Evolutionary conservation across 208 protist species (phyloP), one percentile per base, ranked within the genome.

Genomic region (Trypanosoma lewisi): DNA sequence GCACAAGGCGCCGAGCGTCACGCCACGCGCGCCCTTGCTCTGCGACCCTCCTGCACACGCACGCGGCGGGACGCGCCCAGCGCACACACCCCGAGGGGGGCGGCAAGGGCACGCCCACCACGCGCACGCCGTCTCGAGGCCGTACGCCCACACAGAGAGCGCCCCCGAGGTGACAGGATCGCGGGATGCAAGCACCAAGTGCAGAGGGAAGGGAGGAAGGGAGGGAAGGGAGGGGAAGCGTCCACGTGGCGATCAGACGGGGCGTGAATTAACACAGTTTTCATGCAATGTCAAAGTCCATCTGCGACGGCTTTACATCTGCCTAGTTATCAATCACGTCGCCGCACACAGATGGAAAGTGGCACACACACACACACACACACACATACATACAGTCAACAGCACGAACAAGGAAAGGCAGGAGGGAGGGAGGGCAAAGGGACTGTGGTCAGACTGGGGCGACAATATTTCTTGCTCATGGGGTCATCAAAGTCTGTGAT

Each of bases 281-380:
- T 74, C 68, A 74, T 44, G 44, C 2, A 9, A n/a, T 42, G 33
- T 66, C 61, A 61, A 75, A 4, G 69, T 75, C 69, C 69, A 75
- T 75, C 69, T 75, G 69, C 69, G 69, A 75, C 69, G 69, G 69
- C 69, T 75, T 75, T 70, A 75, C 69, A 75, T 75, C 62, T 42
- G 69, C 69, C 69, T 69, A 30, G 68, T 25, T 56, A 23, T 74
- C 68, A 54, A 70, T 70, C 63, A 70, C 36, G 11, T 70, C 63
- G 31, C 45, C 34, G 19, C 47, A n/a, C n/a, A 14, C 36, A 41
- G 9, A 14, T 14, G 14, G 14, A 41, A 16, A 41, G 14, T 69
- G 28, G 68, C 27, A 49, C 21, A 69, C 68, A 54, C 61, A 63
- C 63, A 70, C 36, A 41, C 36, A 17, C 63, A 52, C 21, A 31